Evolutionary conservation across 768 basidiomycete species (phyloP), one percentile per base, ranked within the genome.

Genomic region (Neoboletus subvelutipes): DNA sequence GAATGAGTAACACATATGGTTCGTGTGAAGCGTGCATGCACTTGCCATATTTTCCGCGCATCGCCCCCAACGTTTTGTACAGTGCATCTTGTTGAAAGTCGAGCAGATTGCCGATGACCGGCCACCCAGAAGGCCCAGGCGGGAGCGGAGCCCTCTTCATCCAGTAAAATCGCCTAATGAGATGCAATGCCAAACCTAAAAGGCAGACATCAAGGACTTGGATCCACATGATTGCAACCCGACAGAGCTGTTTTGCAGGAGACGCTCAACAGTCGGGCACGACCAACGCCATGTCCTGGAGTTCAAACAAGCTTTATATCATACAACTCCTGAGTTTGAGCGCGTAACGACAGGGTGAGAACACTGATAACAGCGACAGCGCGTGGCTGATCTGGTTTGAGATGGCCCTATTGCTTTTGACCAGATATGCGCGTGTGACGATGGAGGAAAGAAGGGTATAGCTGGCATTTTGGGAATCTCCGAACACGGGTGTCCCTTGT

Each of bases 21-120:
- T 52, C 18, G 37, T 18, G 20, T 55, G 45, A 33, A 20, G 43
- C 6, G 13, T 18, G 8, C 28, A n/a, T 5, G 34, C 36, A 66
- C 75, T 56, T 63, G 78, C 84, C 84, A 59, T 77, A 84, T 66
- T 69, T 68, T 58, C 80, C 72, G 37, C 36, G 28, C 57, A 63
- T 40, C 31, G 72, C 70, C 5, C 76, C 74, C 55, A 82, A 82
- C 0, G 78, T 80, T 18, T 79, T 54, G 80, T 82, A 83, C 55
- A 80, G 78, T 45, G 75, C 70, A 36, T 76, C 71, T 15, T 70
- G 69, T 26, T 82, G 83, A 75, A 85, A 78, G 56, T 85, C 82
- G 20, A 83, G 64, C 8, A 81, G 62, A 59, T 84, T 84, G 31
- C 84, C 83, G 40, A 85, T 69, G 7, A 85, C 33, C 6, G 76